These are phyloP conservation scores for Colletotrichum sansevieriae DNA, from an alignment of 2,329 filamentous ascomycete genomes.

Conservation along the genomic window DNA sequence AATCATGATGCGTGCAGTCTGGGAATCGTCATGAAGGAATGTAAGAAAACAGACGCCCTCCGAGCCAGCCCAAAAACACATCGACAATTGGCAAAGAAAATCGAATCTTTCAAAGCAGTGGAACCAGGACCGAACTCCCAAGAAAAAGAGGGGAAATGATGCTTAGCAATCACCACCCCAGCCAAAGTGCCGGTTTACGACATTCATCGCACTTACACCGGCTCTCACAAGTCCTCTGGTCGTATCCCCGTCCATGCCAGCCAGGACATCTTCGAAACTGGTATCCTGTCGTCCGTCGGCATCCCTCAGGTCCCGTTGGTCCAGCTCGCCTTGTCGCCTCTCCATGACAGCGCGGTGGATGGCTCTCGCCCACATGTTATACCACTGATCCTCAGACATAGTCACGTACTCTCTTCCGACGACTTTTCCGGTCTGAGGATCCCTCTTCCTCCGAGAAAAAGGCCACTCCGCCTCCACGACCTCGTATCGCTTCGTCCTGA, in stretches of 20 bases:
- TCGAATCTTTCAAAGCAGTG: not conserved
- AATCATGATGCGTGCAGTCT: constrained; percentile 36
- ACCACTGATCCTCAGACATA: constrained; percentile 71
- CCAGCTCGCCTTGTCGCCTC: constrained; percentile 67
- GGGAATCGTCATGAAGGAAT: constrained; percentile 27
- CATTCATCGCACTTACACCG: constrained; percentile 64
- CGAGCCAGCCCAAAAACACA: constrained; percentile 17
- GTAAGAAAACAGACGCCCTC: constrained; percentile 12
- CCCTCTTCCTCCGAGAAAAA: constrained; percentile 55
- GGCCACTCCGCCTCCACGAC: constrained; percentile 73
- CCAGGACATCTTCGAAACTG: constrained; percentile 47
- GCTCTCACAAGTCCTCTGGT: constrained; percentile 62
- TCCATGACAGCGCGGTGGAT: constrained; percentile 71
- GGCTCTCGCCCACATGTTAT: constrained; percentile 71
- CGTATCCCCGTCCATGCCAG: constrained; percentile 52
- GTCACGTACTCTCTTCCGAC: constrained; percentile 61
- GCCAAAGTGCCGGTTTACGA: constrained; percentile 66
- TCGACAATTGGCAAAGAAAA: not conserved
- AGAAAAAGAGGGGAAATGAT: not conserved
- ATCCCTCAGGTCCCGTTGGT: constrained; percentile 66
- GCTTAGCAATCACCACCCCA: constrained; percentile 58
- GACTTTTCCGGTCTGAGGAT: constrained; percentile 31
- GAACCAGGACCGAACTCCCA: not conserved
- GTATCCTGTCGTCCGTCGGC: constrained; percentile 55
- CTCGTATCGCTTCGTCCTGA: constrained; percentile 76